A percentile compares a stretch with the other conserved stretches of the same genome.
Conservation (phyloP, 2,329 filamentous ascomycete genomes). For the Alternaria sp. region DNA sequence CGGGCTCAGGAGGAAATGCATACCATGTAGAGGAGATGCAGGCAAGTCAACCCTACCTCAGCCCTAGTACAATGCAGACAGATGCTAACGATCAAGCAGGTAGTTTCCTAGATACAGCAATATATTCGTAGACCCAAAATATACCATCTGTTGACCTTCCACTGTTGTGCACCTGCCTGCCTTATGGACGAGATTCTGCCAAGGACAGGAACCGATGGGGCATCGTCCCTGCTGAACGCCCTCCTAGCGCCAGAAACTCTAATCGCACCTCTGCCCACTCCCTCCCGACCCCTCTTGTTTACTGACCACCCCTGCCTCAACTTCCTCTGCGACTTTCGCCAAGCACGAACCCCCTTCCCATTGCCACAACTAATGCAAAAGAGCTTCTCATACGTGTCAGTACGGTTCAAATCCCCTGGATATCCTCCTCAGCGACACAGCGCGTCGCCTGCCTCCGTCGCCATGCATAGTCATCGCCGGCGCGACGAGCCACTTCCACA, state of each 20-base stretch:
- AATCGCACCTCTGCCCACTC: constrained; percentile 19
- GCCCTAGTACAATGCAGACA: neutral
- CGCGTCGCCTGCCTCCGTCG: neutral
- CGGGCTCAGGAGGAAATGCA: neutral
- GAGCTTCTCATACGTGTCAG: neutral
- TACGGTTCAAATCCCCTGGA: neutral
- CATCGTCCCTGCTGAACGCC: constrained; percentile 4
- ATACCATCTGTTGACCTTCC: neutral
- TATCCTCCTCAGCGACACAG: neutral
- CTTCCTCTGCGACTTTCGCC: neutral
- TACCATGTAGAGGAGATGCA: neutral
- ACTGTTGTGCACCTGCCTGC: neutral
- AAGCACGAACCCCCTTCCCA: neutral
- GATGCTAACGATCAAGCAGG: constrained; percentile 9
- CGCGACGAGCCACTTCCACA: neutral
- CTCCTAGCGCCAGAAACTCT: constrained; percentile 23
- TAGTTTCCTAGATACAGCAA: neutral
- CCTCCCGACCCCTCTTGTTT: neutral
- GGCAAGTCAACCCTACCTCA: neutral
- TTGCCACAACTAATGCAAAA: neutral
- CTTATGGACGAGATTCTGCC: constrained; percentile 8
- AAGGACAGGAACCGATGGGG: constrained; percentile 12
- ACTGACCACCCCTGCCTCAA: neutral
- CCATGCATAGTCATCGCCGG: neutral
- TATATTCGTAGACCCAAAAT: neutral